Base-by-base conservation (phyloP, 2,329 filamentous ascomycete genomes). In the Phialocephala subalpina region DNA sequence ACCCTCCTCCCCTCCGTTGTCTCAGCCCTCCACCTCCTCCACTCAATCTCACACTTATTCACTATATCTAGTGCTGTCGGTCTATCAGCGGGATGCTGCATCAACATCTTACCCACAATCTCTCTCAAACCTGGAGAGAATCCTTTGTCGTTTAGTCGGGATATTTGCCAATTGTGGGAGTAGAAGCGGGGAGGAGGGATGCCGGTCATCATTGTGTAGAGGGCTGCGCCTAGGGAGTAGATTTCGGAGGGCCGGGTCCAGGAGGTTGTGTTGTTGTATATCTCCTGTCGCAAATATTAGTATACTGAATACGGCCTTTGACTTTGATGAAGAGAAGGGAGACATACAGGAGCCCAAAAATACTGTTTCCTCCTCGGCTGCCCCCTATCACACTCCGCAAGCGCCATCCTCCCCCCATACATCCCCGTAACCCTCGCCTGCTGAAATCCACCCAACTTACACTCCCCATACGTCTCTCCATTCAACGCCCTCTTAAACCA, bases 381-480 rank as follows among this genome's bases (percentile, higher is more conserved):
- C 16, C 70, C 68, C 3, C 67, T 52, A 35, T 53, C 70, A n/a
- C n/a, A n/a, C 12, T 58, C 38, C 20, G 61, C 58, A n/a, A 66
- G 36, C 12, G 70, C 73, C 14, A 72, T 40, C 12, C 29, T 62
- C 2, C 60, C 69, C 1, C 66, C 71, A 0, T 67, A 47, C 58
- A 58, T 68, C 7, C 71, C 72, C 40, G 64, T 70, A 33, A 76
- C 70, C 36, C 72, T 73, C 2, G 80, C 78, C n/a, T 72, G 72
- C 52, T 76, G 72, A 62, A 84, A 85, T 49, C 82, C 80, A 16
- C 84, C 84, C 62, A 88, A 75, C 76, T 86, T 87, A 70, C 84
- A 86, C 33, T 77, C 72, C 0, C 85, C 86, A 70, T 86, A 87
- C 36, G 79, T 81, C 75, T 86, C 84, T 4, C 64, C 67, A 1